A percentile compares a stretch with the other conserved stretches of the same genome.
phyloP scores from a whole-genome alignment of 768 basidiomycete genomes.

The Pulveroboletus ravenelii region DNA sequence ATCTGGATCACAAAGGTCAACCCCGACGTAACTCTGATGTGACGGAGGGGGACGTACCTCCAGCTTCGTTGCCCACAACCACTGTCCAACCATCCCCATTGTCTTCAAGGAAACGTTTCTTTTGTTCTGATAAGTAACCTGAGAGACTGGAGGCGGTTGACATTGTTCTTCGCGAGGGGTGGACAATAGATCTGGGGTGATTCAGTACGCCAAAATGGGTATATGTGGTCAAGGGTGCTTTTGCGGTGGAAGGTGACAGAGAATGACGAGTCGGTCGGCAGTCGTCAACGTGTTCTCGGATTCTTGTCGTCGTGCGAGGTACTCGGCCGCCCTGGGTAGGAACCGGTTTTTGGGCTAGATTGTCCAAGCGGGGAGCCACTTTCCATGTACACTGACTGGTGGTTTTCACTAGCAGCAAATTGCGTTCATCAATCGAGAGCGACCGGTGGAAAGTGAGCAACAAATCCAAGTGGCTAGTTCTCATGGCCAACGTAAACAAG shows the following conservation, averaged over 20 bases:
- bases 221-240: background rate
- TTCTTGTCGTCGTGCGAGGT: background rate
- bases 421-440: background rate
- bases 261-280: background rate
- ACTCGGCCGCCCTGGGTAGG: background rate
- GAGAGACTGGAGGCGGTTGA: slow-evolving; percentile 27
- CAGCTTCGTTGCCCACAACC: slow-evolving; percentile 95
- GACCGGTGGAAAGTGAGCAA: background rate
- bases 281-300: background rate
- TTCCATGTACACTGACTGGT: background rate
- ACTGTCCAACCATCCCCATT: slow-evolving; percentile 69
- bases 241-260: background rate
- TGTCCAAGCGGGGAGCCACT: background rate
- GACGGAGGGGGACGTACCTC: slow-evolving; percentile 49
- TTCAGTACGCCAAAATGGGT: background rate
- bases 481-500: slow-evolving; percentile 7
- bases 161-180: slow-evolving; percentile 15
- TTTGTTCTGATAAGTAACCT: slow-evolving; percentile 43
- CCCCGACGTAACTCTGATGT: background rate
- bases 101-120: slow-evolving; percentile 57
- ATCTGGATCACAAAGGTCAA: slow-evolving; percentile 45
- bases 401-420: background rate
- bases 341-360: background rate
- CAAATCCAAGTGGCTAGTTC: background rate
- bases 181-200: background rate